Evolutionary conservation across 2,329 filamentous ascomycete species (phyloP), one percentile per base, ranked within the genome.

Genomic region (Taxawa tesnikishii): DNA sequence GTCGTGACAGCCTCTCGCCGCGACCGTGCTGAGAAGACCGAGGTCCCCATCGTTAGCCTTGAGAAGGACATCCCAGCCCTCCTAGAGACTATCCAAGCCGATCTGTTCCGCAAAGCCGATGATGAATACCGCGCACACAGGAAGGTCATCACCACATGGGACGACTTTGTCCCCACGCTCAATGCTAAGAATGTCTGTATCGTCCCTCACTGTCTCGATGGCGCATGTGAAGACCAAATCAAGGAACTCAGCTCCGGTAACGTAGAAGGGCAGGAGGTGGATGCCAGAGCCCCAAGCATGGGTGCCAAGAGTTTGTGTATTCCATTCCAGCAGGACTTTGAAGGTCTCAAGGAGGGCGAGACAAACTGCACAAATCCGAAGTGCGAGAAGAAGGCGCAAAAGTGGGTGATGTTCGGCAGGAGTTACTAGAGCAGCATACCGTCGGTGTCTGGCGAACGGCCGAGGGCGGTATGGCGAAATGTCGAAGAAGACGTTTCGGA

Each of bases 291-390:
- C 33, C 79, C 79, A 37, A 75, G 71, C 39, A 83, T 83, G 79
- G 79, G 79, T 28, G 79, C 78, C 38, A 83, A 83, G 65, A 75
- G 70, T 47, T 63, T 83, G 51, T 83, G 79, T 51, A 83, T 83
- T 63, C 79, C 79, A 29, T 88, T 87, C 45, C 80, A 90, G 41
- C 84, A 94, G 73, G 87, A 87, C 24, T 74, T 79, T 48, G 82
- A 79, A 15, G 65, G 92, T 12, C 40, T 55, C 41, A 70, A 80
- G 41, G 65, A 74, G 43, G 87, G 83, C 30, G 79, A 83, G 62
- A 94, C 84, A 37, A 87, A 90, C 61, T 98, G 90, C 55, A 68
- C 88, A 47, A 94, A 83, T 68, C 88, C 88, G 26, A 79, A 88
- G 50, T 96, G 88, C 62, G 65, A 67, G 39, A 67, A 66, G 42